Percentiles rank a stretch among this genome's conserved stretches.
These are phyloP conservation scores for Cercospora janseana DNA, from an alignment of 2,329 filamentous ascomycete species.

Conservation along the genomic window DNA sequence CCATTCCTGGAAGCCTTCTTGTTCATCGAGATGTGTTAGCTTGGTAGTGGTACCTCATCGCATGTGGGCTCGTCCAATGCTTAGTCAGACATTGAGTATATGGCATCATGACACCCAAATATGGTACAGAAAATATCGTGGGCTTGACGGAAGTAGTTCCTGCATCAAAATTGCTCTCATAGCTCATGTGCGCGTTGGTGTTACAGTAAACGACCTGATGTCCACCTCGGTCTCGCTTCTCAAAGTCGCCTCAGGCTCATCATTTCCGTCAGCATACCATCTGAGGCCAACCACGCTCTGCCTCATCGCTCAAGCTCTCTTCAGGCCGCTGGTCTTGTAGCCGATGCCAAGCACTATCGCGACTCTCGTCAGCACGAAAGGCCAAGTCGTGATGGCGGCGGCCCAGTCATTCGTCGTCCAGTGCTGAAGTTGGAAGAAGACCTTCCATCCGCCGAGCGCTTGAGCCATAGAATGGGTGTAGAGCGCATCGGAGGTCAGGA, in stretches of 20 bases:
- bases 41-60: not conserved
- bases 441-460: conserved; percentile 32
- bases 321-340: conserved; percentile 9
- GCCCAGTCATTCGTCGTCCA: conserved; percentile 34
- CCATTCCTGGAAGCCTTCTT: too few species aligned
- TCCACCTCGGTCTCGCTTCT: too few species aligned
- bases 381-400: conserved; percentile 31
- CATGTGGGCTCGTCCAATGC: too few species aligned
- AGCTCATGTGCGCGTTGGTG: too few species aligned
- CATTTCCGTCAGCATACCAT: too few species aligned
- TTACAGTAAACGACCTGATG: not conserved
- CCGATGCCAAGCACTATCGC: conserved; percentile 31
- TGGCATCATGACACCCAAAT: too few species aligned
- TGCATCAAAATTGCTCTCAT: too few species aligned
- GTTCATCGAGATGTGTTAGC: not conserved
- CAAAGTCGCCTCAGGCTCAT: too few species aligned
- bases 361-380: conserved; percentile 32
- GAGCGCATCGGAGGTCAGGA: conserved; percentile 30
- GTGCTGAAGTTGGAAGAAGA: conserved; percentile 24
- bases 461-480: conserved; percentile 33
- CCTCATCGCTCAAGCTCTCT: not conserved
- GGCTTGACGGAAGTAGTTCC: too few species aligned
- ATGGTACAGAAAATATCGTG: too few species aligned
- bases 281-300: too few species aligned
- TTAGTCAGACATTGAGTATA: too few species aligned